Base-by-base conservation (phyloP, 352 stramenopile genomes). In the Pythium myriotylum region DNA sequence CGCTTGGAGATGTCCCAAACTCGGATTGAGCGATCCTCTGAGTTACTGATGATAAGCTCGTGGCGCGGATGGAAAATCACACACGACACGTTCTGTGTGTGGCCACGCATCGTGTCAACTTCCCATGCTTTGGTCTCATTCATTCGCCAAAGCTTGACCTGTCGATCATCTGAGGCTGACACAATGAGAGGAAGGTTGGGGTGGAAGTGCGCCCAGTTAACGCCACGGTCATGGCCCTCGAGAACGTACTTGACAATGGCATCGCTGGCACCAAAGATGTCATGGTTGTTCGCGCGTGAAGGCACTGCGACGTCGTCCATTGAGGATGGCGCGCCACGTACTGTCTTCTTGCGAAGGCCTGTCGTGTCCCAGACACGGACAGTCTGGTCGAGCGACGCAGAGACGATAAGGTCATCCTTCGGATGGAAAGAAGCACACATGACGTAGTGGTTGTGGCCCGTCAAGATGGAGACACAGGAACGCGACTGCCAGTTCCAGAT, bases 341-440 rank as follows among this genome's bases (percentile, higher is more conserved):
- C 91, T 23, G 96, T 98, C 80, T 99, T 99, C 80, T 99, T 99
- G 26, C 97, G 85, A 41, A 99, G 82, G 2, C 97, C 97, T n/a
- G 95, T 98, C 20, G 96, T 99, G 77, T 99, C 98, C 98, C 98
- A 99, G 27, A 99, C 97, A 19, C 97, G 83, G 13, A 72, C 95
- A 1, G 97, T 99, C 79, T 99, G 97, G 79, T 99, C 97, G 48
- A 99, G 86, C 45, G 93, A 99, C 22, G 97, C 97, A 39, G 93
- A 98, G 45, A 99, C 97, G 66, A 99, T 98, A n/a, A 99, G 83
- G 81, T 99, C 97, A 70, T 99, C 97, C 69, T 98, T 98, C 3
- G 97, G 97, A 81, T 99, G 97, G 80, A 99, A 99, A n/a, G 88
- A 73, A 0, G 97, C 98, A 77, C 96, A 99, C 98, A 99, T 99